Percentiles rank a stretch among this genome's conserved stretches.
Conservation (phyloP, 2,329 filamentous ascomycete species). For the Microcyclospora pomicola region DNA sequence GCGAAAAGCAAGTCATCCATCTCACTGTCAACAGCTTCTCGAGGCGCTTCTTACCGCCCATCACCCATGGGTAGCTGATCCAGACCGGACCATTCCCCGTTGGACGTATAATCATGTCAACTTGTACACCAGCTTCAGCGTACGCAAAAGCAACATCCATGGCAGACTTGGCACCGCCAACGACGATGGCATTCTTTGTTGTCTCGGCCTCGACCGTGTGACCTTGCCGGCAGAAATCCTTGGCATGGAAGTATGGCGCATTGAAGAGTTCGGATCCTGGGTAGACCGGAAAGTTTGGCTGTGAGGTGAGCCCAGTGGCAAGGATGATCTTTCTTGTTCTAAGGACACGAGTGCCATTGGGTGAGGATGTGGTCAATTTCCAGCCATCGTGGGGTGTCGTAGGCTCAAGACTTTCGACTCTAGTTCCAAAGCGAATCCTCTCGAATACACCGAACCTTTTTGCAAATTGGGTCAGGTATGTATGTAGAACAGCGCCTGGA, state of each 20-base stretch:
- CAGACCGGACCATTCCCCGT: slow-evolving; percentile 45
- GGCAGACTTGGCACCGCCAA: slow-evolving; percentile 49
- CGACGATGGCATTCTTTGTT: slow-evolving; percentile 35
- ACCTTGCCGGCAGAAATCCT: slow-evolving; percentile 34
- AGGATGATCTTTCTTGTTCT: slow-evolving; percentile 41
- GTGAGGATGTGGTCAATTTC: not conserved
- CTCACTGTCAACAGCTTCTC: slow-evolving; percentile 55
- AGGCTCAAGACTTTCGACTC: slow-evolving; percentile 37
- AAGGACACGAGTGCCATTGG: slow-evolving; percentile 30
- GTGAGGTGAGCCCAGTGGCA: slow-evolving; percentile 47
- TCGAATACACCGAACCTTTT: slow-evolving; percentile 38
- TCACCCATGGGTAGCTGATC: slow-evolving; percentile 49
- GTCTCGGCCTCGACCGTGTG: slow-evolving; percentile 23
- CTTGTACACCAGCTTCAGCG: slow-evolving; percentile 36
- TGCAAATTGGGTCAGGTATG: slow-evolving; percentile 44
- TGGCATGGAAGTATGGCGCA: slow-evolving; percentile 44
- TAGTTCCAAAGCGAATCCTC: slow-evolving; percentile 37
- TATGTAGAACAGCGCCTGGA: slow-evolving; percentile 40
- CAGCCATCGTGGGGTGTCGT: slow-evolving; percentile 11
- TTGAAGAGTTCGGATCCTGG: slow-evolving; percentile 38
- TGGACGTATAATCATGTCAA: slow-evolving; percentile 44
- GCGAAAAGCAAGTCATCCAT: slow-evolving; percentile 58
- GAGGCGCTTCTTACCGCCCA: slow-evolving; percentile 50
- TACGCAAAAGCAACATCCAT: slow-evolving; percentile 50
- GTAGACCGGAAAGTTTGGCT: slow-evolving; percentile 41